Conservation (phyloP, 805 yeast species). For the Metschnikowia baotianmanensis region DNA sequence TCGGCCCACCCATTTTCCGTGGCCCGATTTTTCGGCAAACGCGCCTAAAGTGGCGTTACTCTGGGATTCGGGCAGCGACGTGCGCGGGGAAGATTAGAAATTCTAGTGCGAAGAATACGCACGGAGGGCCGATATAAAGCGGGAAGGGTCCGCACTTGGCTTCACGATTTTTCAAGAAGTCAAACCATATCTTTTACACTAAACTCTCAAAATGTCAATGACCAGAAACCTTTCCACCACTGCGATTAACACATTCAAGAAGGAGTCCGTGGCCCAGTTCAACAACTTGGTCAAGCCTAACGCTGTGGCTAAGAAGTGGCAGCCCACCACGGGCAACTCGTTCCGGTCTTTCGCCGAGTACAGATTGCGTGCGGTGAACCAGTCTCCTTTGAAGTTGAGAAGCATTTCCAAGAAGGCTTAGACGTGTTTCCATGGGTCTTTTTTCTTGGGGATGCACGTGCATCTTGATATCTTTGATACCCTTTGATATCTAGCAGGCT, state of each 20-base stretch:
- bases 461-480: no score
- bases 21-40: no score
- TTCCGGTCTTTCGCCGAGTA: constrained; percentile 45
- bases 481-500: no score
- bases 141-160: constrained; percentile 1
- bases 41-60: no score
- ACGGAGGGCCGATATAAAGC: constrained; percentile 1
- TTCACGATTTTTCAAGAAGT: no score
- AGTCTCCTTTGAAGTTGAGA: constrained; percentile 38
- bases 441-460: no score
- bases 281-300: constrained; percentile 23
- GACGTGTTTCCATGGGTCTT: background rate
- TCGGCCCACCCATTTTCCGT: no score
- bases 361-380: constrained; percentile 41
- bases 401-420: constrained; percentile 11
- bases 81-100: no score
- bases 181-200: no score
- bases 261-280: constrained; percentile 28
- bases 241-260: constrained; percentile 24
- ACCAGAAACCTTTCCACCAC: constrained; percentile 26
- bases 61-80: no score
- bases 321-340: constrained; percentile 38
- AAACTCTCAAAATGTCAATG: constrained; percentile 11
- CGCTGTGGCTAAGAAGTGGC: constrained; percentile 31
- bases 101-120: background rate